Evolutionary conservation across 306 rosid genomes (phyloP), one percentile per base, ranked within the genome.

Genomic region (Carpinus fangiana): DNA sequence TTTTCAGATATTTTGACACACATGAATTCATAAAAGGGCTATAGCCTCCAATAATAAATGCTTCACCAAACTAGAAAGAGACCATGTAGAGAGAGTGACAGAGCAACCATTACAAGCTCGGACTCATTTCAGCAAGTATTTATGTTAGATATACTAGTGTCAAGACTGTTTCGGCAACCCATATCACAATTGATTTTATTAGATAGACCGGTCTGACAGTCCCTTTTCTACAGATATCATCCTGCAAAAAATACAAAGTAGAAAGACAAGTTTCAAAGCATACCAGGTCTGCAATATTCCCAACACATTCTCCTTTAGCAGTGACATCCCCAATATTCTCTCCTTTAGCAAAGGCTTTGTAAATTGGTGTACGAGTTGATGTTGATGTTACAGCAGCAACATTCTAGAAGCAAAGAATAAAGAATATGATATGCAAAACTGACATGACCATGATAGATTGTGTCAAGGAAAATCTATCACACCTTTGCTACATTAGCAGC

Each of bases 251-350:
- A 72, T 65, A 48, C 11, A 9, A 62, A 52, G 52, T 65, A 48
- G 13, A 9, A 62, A 52, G 52, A 72, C 38, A 83, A 87, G 78
- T 69, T 77, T 8, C 50, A 72, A 82, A 85, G 86, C 85, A 76
- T 91, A 95, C 99, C 89, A 95, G 87, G 82, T 95, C 99, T 2
- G 99, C 98, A 81, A 95, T 82, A 84, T 95, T 95, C 72, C 99
- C 96, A 70, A 95, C 97, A 81, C 98, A 95, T 87, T 95, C 99
- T 80, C 99, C 99, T 84, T 95, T 95, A 66, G 98, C 99, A 60
- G 99, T 95, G 82, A 95, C 99, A 82, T 95, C 99, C 70, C 99
- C 99, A 12, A 95, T 95, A 84, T 95, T 95, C 78, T 95, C 99
- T 84, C 99, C 99, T 88, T 84, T 91, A 76, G 99, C 99, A 86